Conservation (phyloP, 2,329 filamentous ascomycete species). For the Chrysoporthe austroafricana region DNA sequence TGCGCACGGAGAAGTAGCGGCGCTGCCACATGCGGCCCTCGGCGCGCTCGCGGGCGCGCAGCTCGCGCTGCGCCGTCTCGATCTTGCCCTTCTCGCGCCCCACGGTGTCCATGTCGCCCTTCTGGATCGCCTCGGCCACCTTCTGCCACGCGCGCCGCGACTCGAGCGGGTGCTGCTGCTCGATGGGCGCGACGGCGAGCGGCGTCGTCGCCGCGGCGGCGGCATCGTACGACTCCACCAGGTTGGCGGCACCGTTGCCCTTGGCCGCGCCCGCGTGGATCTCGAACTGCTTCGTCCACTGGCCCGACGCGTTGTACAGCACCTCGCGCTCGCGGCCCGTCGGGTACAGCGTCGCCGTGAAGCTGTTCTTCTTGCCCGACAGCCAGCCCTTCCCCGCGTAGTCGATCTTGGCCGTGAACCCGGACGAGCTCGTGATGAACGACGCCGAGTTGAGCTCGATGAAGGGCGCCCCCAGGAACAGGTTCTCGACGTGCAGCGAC, state of each 20-base stretch:
- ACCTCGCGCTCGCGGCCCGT: constrained; percentile 73
- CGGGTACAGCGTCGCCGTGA: constrained; percentile 74
- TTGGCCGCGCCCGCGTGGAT: constrained; percentile 69
- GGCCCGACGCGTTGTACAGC: constrained; percentile 81
- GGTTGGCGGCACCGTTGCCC: constrained; percentile 51
- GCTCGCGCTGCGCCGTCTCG: constrained; percentile 67
- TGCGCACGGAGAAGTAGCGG: constrained; percentile 72
- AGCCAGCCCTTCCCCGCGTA: constrained; percentile 95
- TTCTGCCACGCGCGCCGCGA: constrained; percentile 86
- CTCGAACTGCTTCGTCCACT: constrained; percentile 85
- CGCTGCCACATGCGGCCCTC: constrained; percentile 80
- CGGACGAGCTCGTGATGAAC: constrained; percentile 83
- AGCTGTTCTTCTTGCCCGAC: constrained; percentile 92
- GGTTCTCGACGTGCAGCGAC: constrained; percentile 87
- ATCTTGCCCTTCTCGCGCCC: constrained; percentile 83
- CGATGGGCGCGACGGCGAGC: constrained; percentile 71
- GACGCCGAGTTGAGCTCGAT: constrained; percentile 86
- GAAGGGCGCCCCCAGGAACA: constrained; percentile 85
- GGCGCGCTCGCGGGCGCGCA: constrained; percentile 73
- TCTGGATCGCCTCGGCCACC: constrained; percentile 79
- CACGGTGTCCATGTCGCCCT: constrained; percentile 82
- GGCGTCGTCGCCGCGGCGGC: constrained; percentile 62
- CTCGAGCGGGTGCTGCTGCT: constrained; percentile 84
- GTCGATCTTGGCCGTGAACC: constrained; percentile 87
- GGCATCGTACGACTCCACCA: constrained; percentile 66